These are phyloP conservation scores for Emergomyces orientalis DNA, from an alignment of 2,329 filamentous ascomycete species.

Conservation along the genomic window DNA sequence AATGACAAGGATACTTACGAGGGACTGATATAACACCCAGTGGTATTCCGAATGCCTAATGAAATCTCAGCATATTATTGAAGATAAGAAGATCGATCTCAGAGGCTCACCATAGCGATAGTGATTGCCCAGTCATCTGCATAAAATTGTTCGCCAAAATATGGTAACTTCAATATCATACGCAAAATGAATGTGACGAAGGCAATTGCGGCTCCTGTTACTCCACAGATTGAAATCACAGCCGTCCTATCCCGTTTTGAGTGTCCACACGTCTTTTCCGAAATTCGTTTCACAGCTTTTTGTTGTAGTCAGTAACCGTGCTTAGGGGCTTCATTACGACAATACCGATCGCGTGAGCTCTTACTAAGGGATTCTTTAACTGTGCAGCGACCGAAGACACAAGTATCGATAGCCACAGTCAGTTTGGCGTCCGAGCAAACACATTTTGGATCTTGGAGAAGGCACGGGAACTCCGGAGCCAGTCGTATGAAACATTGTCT, in stretches of 20 bases:
- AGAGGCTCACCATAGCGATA: not conserved
- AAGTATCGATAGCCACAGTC: not conserved
- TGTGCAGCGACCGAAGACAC: not conserved
- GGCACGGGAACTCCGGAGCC: slow-evolving; percentile 1
- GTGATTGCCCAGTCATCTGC: slow-evolving; percentile 5
- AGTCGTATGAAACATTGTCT: not conserved
- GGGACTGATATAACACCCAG: not conserved
- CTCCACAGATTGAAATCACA: not conserved
- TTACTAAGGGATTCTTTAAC: slow-evolving; percentile 4
- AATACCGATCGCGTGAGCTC: not conserved
- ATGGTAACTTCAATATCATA: slow-evolving; percentile 2
- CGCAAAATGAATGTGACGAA: not conserved
- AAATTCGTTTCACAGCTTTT: not conserved
- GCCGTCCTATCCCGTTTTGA: not conserved
- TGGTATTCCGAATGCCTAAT: not conserved
- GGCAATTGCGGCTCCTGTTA: not conserved
- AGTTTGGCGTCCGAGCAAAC: not conserved
- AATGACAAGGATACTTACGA: not conserved
- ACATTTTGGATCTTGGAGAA: not conserved
- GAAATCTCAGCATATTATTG: not conserved
- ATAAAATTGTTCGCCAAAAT: slow-evolving; percentile 1
- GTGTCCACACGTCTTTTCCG: not conserved
- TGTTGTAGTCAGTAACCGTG: not conserved
- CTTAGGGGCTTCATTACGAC: not conserved
- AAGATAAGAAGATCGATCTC: not conserved